Base-by-base conservation (phyloP, 495 filamentous ascomycete genomes). In the Penicillium canescens region DNA sequence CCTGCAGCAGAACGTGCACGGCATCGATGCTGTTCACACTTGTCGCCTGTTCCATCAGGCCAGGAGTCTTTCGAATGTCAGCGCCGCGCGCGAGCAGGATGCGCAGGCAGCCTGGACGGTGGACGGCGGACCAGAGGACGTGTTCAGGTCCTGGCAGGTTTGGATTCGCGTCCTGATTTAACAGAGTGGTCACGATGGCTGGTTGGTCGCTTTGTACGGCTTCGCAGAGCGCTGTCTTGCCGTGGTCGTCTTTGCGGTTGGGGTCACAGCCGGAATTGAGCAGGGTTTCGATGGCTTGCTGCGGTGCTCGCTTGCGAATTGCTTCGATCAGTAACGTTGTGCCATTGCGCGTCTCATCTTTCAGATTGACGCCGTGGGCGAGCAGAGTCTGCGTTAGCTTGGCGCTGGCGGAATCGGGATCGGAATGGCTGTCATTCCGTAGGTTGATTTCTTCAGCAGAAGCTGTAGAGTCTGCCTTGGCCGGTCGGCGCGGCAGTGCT, bases 181-280 rank as follows among this genome's bases (percentile, higher is more conserved):
- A 68, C 10, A 85, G 67, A 2, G 77, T 66, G n/a, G 73, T 63
- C 14, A 83, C 72, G 33, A 79, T 75, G 40, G 75, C 69, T 13
- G 68, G 47, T 31, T 75, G 70, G 45, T 82, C 75, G 50, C 76
- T 72, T 21, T 79, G 73, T 45, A 82, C 80, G 2, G 80, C 72
- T 20, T 80, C 79, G 58, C 74, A 79, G 1, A 84, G 63, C 0
- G 81, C 78, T 13, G 81, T 80, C 55, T 78, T 80, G 46, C 80
- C 80, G 14, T 73, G 69, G 28, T 64, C 61, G 54, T 76, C 77
- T 65, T 83, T 82, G 12, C 57, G 64, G 52, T 85, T 80, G 8
- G 76, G 67, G 61, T 83, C 73, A 2, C 71, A 69, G 4, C 78
- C 75, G 28, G 76, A 76, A 4, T 70, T 66, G 0, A 84, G 69